Conservation (phyloP, 2,329 filamentous ascomycete genomes). For the Plenodomus biglobosus region DNA sequence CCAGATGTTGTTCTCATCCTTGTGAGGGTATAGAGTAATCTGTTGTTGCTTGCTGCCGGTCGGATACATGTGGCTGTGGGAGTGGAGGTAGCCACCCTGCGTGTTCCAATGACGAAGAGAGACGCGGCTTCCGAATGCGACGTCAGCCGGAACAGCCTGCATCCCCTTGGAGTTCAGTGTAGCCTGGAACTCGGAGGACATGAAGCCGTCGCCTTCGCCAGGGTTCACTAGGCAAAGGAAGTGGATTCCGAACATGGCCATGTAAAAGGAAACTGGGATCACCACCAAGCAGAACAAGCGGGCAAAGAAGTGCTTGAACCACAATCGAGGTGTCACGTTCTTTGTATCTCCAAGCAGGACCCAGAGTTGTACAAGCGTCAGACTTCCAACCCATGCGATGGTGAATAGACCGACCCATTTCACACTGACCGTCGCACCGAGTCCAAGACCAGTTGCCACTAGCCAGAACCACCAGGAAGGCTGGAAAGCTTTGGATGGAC, state of each 20-base stretch:
- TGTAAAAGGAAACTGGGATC: conserved; percentile 86
- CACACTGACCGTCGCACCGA: conserved; percentile 90
- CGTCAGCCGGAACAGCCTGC: conserved; percentile 91
- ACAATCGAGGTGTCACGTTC: conserved; percentile 80
- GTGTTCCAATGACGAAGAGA: conserved; percentile 92
- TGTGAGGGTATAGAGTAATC: conserved; percentile 96
- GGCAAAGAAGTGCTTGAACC: conserved; percentile 92
- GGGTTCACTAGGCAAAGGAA: conserved; percentile 92
- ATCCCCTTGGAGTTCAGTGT: conserved; percentile 96
- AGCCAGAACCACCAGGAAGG: conserved; percentile 99
- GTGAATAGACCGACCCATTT: conserved; percentile 99
- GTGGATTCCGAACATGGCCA: conserved; percentile 96
- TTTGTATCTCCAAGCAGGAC: conserved; percentile 86
- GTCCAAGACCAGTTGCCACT: conserved; percentile 76
- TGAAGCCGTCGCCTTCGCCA: conserved; percentile 96
- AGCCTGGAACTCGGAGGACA: conserved; percentile 98
- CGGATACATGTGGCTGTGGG: conserved; percentile 96
- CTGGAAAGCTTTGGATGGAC: conserved; percentile 82
- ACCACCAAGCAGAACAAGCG: conserved; percentile 88
- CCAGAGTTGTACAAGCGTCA: conserved; percentile 93
- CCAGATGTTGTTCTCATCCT: conserved; percentile 97
- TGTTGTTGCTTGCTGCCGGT: conserved; percentile 98
- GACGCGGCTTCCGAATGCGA: conserved; percentile 84
- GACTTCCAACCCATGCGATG: conserved; percentile 92
- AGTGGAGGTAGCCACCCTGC: conserved; percentile 96